These are phyloP conservation scores for Cutaneotrichosporon daszewskae DNA, from an alignment of 1,284 basidiomycete genomes.

Conservation along the genomic window DNA sequence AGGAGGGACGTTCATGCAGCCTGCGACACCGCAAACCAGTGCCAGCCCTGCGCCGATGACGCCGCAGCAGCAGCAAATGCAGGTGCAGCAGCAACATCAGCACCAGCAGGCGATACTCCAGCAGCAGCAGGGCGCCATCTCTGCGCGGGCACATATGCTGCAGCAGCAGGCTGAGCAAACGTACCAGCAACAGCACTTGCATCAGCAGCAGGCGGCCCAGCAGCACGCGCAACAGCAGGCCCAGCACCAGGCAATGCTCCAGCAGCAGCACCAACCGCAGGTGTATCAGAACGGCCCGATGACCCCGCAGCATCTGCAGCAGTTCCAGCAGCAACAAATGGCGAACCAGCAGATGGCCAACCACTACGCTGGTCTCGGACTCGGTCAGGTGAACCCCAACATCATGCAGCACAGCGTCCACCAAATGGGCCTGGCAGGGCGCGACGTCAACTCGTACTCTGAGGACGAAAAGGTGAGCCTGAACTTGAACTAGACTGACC, in stretches of 20 bases:
- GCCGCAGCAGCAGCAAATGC: constrained; percentile 20
- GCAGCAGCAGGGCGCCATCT: constrained; percentile 13
- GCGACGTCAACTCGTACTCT: constrained; percentile 26
- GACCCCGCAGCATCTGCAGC: constrained; percentile 7
- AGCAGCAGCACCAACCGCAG: constrained; percentile 17
- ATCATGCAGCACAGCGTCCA: constrained; percentile 33
- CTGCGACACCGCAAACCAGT: constrained; percentile 15
- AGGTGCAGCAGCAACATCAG: constrained; percentile 23
- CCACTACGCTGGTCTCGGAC: constrained; percentile 24
- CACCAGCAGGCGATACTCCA: constrained; percentile 15
- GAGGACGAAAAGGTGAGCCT: constrained; percentile 35
- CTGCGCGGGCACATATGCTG: constrained; percentile 10
- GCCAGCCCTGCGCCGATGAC: constrained; percentile 21
- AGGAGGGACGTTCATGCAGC: constrained; percentile 13
- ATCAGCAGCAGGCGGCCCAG: constrained; percentile 18
- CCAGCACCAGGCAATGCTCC: constrained; percentile 10
- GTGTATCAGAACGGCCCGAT: constrained; percentile 12
- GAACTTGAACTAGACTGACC: background rate
- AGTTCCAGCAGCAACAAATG: constrained; percentile 16
- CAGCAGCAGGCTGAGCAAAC: constrained; percentile 16
- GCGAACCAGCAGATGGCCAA: constrained; percentile 10
- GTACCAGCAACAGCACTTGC: constrained; percentile 14
- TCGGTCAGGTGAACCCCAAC: constrained; percentile 28
- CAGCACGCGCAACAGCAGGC: constrained; percentile 12
- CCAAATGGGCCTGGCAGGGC: constrained; percentile 26